phyloP scores from a whole-genome alignment of 2,329 filamentous ascomycete species.

The Neofusicoccum sp. region DNA sequence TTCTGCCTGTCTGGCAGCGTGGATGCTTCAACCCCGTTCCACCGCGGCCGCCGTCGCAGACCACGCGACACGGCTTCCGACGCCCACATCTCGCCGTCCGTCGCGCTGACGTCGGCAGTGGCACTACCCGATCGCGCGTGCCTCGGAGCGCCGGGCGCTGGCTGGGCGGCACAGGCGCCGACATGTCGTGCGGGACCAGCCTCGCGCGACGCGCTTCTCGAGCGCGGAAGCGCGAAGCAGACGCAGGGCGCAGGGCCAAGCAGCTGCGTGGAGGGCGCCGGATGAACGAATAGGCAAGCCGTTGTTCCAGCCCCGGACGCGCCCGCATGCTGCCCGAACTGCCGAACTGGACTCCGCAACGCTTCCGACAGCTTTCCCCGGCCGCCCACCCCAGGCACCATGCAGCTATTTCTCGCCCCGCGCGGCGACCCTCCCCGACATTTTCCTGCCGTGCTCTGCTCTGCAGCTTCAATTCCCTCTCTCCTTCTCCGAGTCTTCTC shows the following conservation, averaged over 20 bases:
- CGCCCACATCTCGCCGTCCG: background rate
- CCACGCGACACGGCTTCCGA: background rate
- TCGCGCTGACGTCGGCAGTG: background rate
- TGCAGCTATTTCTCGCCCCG: constrained; percentile 3
- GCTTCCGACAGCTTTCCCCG: constrained; percentile 13
- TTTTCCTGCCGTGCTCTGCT: background rate
- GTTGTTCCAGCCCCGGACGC: background rate
- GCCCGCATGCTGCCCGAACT: constrained; percentile 6
- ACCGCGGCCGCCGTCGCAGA: background rate
- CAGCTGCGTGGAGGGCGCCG: background rate
- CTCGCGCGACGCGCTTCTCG: background rate
- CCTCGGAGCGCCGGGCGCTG: background rate
- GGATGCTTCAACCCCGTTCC: background rate
- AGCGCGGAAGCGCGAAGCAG: background rate
- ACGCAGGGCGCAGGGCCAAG: background rate
- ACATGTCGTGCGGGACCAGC: too few relatives aligned
- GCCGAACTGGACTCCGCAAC: constrained; percentile 9
- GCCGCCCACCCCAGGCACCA: constrained; percentile 3
- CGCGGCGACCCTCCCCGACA: background rate
- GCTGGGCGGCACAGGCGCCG: background rate
- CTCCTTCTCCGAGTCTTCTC: background rate
- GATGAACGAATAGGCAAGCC: constrained; percentile 11
- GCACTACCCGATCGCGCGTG: constrained; percentile 5
- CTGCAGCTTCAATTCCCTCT: background rate
- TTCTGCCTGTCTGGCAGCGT: background rate